A percentile compares a stretch with the other conserved stretches of the same genome.
Conservation (phyloP, 177 flowering plant species). For the Vitis hybrid region DNA sequence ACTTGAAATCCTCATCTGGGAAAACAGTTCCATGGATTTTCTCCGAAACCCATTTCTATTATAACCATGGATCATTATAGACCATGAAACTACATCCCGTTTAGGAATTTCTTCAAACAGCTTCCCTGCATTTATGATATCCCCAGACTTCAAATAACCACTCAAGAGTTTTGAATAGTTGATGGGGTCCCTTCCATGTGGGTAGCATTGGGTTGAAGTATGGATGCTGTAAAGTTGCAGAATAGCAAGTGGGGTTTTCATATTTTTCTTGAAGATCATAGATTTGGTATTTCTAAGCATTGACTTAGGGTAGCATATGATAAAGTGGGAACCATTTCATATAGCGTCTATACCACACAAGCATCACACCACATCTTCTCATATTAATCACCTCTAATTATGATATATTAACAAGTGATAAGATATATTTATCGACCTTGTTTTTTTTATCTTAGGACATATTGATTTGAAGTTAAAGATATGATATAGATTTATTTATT, state of each 20-base stretch:
- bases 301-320: no score
- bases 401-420: no score
- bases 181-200: background rate
- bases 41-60: conserved; percentile 19
- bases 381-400: no score
- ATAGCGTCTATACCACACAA: no score
- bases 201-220: conserved; percentile 7
- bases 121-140: conserved; percentile 24
- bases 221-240: background rate
- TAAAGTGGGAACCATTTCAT: no score
- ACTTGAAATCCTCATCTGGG: conserved; percentile 21
- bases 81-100: conserved; percentile 24
- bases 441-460: no score
- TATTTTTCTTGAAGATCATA: conserved; percentile 12
- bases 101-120: conserved; percentile 33
- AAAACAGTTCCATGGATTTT: conserved; percentile 19
- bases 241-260: background rate
- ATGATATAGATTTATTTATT: no score
- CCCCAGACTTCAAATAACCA: conserved; percentile 18
- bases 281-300: background rate
- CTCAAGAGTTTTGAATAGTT: conserved; percentile 18
- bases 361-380: no score
- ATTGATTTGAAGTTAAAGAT: no score
- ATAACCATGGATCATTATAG: conserved; percentile 31
- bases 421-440: no score